These are phyloP conservation scores for Cercospora berteroae DNA, from an alignment of 2,329 filamentous ascomycete species.

Conservation along the genomic window DNA sequence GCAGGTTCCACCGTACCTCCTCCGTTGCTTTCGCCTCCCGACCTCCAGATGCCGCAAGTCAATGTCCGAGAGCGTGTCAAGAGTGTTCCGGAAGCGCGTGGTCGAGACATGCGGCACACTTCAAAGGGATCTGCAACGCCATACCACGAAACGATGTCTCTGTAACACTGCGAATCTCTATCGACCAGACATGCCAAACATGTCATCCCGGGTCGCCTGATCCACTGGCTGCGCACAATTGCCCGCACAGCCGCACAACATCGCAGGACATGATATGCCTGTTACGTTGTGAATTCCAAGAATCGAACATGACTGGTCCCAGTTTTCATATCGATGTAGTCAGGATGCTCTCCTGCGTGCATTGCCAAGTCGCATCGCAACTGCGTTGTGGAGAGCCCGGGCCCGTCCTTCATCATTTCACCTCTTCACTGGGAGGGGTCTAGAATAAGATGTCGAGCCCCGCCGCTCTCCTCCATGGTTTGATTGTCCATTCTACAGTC, in stretches of 20 bases:
- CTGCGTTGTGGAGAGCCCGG: slow-evolving; percentile 3
- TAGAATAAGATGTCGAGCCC: slow-evolving; percentile 9
- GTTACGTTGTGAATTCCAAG: background rate
- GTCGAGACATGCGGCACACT: slow-evolving; percentile 3
- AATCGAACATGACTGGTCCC: slow-evolving; percentile 4
- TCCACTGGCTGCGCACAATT: background rate
- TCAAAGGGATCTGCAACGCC: slow-evolving; percentile 5
- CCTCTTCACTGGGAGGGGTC: background rate
- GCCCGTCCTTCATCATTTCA: slow-evolving; percentile 13
- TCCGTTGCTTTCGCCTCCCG: background rate
- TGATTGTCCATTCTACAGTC: background rate
- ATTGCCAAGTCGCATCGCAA: slow-evolving; percentile 9
- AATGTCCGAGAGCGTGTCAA: background rate
- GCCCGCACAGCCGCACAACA: slow-evolving; percentile 1
- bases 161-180: slow-evolving; percentile 1
- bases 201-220: background rate
- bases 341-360: slow-evolving; percentile 7
- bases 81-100: background rate
- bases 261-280: slow-evolving; percentile 1
- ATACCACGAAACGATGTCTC: background rate
- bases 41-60: background rate
- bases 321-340: slow-evolving; percentile 13
- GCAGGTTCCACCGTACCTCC: background rate
- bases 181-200: background rate
- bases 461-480: background rate